Conservation (phyloP, 257 asterid genomes). For the Solanum medicagineum region DNA sequence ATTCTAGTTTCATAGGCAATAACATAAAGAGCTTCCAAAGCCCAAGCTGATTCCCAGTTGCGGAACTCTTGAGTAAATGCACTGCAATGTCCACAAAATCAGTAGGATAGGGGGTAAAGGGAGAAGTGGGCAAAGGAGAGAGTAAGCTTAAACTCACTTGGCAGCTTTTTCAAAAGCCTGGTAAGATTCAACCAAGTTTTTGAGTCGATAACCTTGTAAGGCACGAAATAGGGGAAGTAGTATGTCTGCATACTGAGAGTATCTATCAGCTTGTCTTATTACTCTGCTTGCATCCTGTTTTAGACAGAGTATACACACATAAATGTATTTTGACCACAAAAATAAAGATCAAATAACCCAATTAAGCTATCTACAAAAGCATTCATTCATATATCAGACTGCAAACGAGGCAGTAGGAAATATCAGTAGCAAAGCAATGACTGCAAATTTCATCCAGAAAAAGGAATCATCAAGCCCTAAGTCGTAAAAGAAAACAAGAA, state of each 20-base stretch:
- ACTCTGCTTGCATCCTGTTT: constrained; percentile 78
- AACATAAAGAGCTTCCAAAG: constrained; percentile 75
- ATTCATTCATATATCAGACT: not conserved
- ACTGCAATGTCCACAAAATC: constrained; percentile 52
- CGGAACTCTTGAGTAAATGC: constrained; percentile 96
- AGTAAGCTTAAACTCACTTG: constrained; percentile 40
- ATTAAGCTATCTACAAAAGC: not conserved
- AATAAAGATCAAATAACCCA: not conserved
- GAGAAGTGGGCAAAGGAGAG: not conserved
- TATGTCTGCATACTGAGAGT: constrained; percentile 66
- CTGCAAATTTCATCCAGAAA: not conserved
- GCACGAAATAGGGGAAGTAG: constrained; percentile 70
- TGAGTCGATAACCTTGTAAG: constrained; percentile 62
- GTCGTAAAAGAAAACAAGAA: not conserved
- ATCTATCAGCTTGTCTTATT: constrained; percentile 65
- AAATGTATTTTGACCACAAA: not conserved
- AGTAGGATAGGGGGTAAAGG: not conserved
- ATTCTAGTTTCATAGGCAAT: constrained; percentile 80
- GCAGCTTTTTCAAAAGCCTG: constrained; percentile 79
- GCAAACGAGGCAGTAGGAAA: not conserved
- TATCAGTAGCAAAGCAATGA: not conserved
- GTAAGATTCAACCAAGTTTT: constrained; percentile 62
- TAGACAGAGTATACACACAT: constrained; percentile 4
- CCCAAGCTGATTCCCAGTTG: constrained; percentile 98
- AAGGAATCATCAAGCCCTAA: not conserved